A percentile compares a stretch with the other conserved stretches of the same genome.
These are phyloP conservation scores for Xylariaceae sp. DNA, from an alignment of 2,329 filamentous ascomycete genomes.

Conservation along the genomic window DNA sequence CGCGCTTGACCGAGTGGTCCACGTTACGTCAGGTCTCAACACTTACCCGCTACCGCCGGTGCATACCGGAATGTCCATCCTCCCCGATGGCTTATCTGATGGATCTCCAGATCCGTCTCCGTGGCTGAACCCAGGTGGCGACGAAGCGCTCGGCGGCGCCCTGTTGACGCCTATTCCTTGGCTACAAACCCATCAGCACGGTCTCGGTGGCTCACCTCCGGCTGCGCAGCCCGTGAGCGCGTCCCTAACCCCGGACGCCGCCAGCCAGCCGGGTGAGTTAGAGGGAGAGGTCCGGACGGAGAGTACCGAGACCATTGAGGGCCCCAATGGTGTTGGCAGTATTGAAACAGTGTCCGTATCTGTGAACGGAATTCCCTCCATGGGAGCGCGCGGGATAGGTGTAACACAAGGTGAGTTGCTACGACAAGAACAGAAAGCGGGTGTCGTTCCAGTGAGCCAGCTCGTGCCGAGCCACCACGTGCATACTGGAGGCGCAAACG, in stretches of 20 bases:
- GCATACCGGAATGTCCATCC: slow-evolving; percentile 47
- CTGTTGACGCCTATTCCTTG: slow-evolving; percentile 91
- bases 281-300: slow-evolving; percentile 62
- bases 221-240: slow-evolving; percentile 11
- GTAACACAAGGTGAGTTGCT: slow-evolving; percentile 79
- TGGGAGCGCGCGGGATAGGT: slow-evolving; percentile 40
- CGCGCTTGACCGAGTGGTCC: slow-evolving; percentile 82
- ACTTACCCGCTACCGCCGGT: slow-evolving; percentile 75
- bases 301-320: slow-evolving; percentile 72
- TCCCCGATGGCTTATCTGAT: slow-evolving; percentile 56
- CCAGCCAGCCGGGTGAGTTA: slow-evolving; percentile 29
- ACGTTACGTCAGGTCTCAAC: slow-evolving; percentile 74
- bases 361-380: slow-evolving; percentile 59
- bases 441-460: slow-evolving; percentile 64
- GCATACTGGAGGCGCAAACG: slow-evolving; percentile 12
- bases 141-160: slow-evolving; percentile 84
- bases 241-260: slow-evolving; percentile 22
- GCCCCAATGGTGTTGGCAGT: slow-evolving; percentile 68
- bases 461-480: slow-evolving; percentile 36
- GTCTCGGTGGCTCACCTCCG: slow-evolving; percentile 12
- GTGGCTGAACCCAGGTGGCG: slow-evolving; percentile 57
- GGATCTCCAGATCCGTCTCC: slow-evolving; percentile 30
- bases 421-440: slow-evolving; percentile 78
- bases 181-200: slow-evolving; percentile 41
- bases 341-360: slow-evolving; percentile 76